These are phyloP conservation scores for Hypoxylon intermedium DNA, from an alignment of 495 filamentous ascomycete species.

Conservation along the genomic window DNA sequence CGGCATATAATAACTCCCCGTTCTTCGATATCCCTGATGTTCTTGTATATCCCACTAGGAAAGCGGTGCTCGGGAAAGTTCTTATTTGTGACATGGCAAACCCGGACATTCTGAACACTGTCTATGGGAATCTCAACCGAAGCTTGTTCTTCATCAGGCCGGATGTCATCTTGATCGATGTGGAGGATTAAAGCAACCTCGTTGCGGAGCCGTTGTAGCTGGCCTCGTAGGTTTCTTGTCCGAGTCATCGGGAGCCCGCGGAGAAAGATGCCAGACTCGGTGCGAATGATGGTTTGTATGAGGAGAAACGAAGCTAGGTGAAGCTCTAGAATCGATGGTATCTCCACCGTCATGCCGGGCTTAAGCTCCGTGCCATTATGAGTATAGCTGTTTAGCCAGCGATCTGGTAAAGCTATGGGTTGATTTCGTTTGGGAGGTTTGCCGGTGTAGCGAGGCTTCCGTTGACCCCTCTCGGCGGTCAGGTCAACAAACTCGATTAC, in stretches of 20 bases:
- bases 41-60: slow-evolving; percentile 21
- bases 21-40: slow-evolving; percentile 35
- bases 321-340: slow-evolving; percentile 27
- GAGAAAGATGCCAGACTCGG: slow-evolving; percentile 39
- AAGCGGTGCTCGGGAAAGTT: slow-evolving; percentile 52
- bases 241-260: slow-evolving; percentile 53
- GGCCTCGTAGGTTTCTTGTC: slow-evolving; percentile 46
- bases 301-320: slow-evolving; percentile 48
- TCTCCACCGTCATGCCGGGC: slow-evolving; percentile 45
- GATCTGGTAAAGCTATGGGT: background rate
- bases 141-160: slow-evolving; percentile 49
- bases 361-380: slow-evolving; percentile 33
- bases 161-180: slow-evolving; percentile 52
- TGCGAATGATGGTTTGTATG: slow-evolving; percentile 48
- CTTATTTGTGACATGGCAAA: slow-evolving; percentile 61
- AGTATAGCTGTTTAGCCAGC: slow-evolving; percentile 20
- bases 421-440: slow-evolving; percentile 18
- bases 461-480: background rate
- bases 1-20: slow-evolving; percentile 50
- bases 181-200: slow-evolving; percentile 62
- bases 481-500: slow-evolving; percentile 38
- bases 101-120: slow-evolving; percentile 46
- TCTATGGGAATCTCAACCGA: slow-evolving; percentile 51
- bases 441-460: slow-evolving; percentile 1
- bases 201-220: slow-evolving; percentile 55